Evolutionary conservation across 305 asterid species (phyloP), one percentile per base, ranked within the genome.

Genomic region (Fraxinus sp.): DNA sequence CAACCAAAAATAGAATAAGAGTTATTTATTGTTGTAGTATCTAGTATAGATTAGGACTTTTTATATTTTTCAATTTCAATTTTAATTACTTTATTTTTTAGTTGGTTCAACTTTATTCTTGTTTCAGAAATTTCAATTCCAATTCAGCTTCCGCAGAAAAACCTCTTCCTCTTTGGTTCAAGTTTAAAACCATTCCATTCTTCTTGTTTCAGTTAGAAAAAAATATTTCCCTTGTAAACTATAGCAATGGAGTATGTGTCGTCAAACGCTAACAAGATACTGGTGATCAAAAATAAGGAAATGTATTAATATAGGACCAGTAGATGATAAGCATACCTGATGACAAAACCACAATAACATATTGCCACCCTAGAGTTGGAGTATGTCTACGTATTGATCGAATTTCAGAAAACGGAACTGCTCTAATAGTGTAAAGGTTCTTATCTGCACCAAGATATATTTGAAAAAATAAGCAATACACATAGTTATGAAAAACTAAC

Each of bases 291-390:
- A 73, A 59, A n/a, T 32, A 80, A 33, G 72, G 37, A 83, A 62
- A 28, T 68, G 77, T 59, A 79, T 30, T 49, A 30, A 81, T 78
- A 80, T 78, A 70, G 36, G 35, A 49, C 76, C 55, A 71, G 84
- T 59, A 32, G 36, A 84, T 79, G 72, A 43, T 66, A 83, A 46
- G 77, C 79, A 72, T 90, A 95, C 99, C 98, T 91, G 98, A 91
- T 76, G 95, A 90, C 86, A 90, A 85, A 86, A 96, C 98, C 78
- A 95, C 91, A 89, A 96, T 96, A 78, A 95, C 88, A 83, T 91
- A 96, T 83, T 92, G 98, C 98, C 98, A 96, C 78, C 97, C 98
- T 76, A 93, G 88, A 16, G 97, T 85, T 66, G 98, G 98, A 72
- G 92, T 92, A 87, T 95, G 97, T 86, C 95, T 92, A 66, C 97